phyloP scores from a whole-genome alignment of 2,329 filamentous ascomycete species.

The Monilinia vaccinii-corymbosi region DNA sequence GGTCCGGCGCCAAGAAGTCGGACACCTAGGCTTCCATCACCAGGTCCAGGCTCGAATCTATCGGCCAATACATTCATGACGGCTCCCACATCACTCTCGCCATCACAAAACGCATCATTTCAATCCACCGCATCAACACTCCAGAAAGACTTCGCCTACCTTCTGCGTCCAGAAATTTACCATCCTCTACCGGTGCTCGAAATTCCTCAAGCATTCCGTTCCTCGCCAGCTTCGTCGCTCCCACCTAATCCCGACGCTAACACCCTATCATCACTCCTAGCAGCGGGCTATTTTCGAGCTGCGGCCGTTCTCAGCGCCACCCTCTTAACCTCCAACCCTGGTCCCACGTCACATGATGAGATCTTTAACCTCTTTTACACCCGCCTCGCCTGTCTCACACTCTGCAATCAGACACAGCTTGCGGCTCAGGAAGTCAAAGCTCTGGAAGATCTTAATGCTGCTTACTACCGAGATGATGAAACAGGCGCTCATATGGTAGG shows the following conservation, averaged over 20 bases:
- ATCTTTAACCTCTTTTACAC: constrained; percentile 76
- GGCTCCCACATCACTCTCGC: constrained; percentile 20
- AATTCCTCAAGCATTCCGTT: constrained; percentile 57
- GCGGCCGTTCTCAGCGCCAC: constrained; percentile 62
- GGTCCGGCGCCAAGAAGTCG: not conserved
- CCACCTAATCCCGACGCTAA: constrained; percentile 51
- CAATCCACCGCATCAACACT: constrained; percentile 30
- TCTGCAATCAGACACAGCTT: constrained; percentile 63
- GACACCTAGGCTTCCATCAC: constrained; percentile 22
- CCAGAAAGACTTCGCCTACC: constrained; percentile 69
- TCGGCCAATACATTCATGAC: constrained; percentile 21
- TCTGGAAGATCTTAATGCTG: constrained; percentile 51
- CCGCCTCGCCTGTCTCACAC: constrained; percentile 70
- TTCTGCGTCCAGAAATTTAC: constrained; percentile 73
- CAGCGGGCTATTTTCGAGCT: constrained; percentile 67
- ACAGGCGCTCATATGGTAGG: constrained; percentile 61
- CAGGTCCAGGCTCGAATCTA: constrained; percentile 23
- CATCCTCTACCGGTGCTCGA: constrained; percentile 63
- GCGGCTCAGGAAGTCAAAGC: constrained; percentile 60
- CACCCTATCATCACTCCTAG: constrained; percentile 58
- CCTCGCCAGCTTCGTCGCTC: constrained; percentile 40
- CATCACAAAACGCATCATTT: constrained; percentile 25
- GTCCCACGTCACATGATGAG: constrained; percentile 47
- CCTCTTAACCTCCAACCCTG: constrained; percentile 45
- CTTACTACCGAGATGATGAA: constrained; percentile 45